Conservation (phyloP, 768 basidiomycete genomes). For the Serendipita sp. region DNA sequence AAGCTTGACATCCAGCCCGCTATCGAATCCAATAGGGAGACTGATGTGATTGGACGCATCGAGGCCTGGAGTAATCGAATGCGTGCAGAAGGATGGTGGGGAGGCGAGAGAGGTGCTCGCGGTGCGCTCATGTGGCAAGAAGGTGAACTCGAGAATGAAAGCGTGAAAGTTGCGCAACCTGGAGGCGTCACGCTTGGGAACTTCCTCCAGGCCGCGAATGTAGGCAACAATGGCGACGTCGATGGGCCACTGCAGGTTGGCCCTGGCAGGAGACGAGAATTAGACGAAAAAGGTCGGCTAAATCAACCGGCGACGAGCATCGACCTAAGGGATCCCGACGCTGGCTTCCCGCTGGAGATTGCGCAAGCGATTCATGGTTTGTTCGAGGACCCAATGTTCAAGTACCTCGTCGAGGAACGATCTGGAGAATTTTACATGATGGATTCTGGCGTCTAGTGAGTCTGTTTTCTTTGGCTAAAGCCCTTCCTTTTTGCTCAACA, state of each 20-base stretch:
- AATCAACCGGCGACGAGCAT: background rate
- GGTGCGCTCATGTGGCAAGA: slow-evolving; percentile 3
- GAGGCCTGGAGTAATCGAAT: background rate
- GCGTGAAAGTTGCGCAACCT: background rate
- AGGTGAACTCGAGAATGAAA: background rate
- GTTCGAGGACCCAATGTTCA: slow-evolving; percentile 33
- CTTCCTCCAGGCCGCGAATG: background rate
- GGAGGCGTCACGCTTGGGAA: background rate
- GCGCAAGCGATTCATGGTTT: slow-evolving; percentile 26
- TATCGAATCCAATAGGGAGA: slow-evolving; percentile 40
- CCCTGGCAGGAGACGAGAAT: background rate
- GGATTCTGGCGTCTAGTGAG: slow-evolving; percentile 29
- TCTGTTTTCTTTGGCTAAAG: background rate
- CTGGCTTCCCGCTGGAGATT: slow-evolving; percentile 21
- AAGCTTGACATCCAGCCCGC: slow-evolving; percentile 71
- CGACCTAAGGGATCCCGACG: background rate
- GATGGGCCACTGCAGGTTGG: background rate
- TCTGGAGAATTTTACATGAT: slow-evolving; percentile 7
- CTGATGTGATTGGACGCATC: background rate
- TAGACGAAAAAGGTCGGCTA: background rate
- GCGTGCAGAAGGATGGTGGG: slow-evolving; percentile 4
- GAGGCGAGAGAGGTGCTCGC: background rate
- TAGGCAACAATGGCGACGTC: slow-evolving; percentile 4
- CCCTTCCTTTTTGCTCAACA: background rate
- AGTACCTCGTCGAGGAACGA: slow-evolving; percentile 11